Evolutionary conservation across 306 rosid species (phyloP), one percentile per base, ranked within the genome.

Genomic region (Malus sieversii): DNA sequence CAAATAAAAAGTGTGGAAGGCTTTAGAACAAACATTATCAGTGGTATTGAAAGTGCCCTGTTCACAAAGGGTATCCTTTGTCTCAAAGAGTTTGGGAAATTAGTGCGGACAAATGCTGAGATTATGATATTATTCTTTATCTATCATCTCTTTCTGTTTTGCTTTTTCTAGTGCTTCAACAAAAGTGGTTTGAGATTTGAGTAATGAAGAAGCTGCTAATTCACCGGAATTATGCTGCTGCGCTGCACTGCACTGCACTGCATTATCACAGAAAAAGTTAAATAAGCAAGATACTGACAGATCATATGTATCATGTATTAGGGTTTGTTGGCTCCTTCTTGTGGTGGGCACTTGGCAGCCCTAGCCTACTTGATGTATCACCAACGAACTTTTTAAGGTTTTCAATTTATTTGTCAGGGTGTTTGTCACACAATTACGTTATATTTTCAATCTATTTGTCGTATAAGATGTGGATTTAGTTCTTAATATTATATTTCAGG

Each of bases 21-120:
- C 14, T 2, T 61, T 32, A 58, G 82, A 40, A 79, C 53, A 73
- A 64, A 79, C 74, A 48, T 77, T 51, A 16, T 18, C 62, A 57
- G 30, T 10, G 73, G 74, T 57, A 79, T 40, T 42, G 19, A 38
- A 35, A 51, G 46, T 48, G 33, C 30, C 12, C 32, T 12, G 13
- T 30, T 77, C 69, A 48, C 68, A 78, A 9, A 58, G 23, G 23
- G 63, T 15, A 51, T 51, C 20, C 55, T 51, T 16, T 51, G 32
- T 33, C 46, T 58, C 55, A 38, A 0, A 22, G 42, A 74, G 25
- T 25, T 40, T 73, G 30, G 22, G 10, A 73, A 25, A 40, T 35
- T 51, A 70, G 51, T 55, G 65, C 65, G 40, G n/a, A 19, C 70
- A 44, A 62, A 30, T 63, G 78, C 71, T 11, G 70, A 63, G 61